Base-by-base conservation (phyloP, 2,329 filamentous ascomycete species). In the Fusarium subglutinans region DNA sequence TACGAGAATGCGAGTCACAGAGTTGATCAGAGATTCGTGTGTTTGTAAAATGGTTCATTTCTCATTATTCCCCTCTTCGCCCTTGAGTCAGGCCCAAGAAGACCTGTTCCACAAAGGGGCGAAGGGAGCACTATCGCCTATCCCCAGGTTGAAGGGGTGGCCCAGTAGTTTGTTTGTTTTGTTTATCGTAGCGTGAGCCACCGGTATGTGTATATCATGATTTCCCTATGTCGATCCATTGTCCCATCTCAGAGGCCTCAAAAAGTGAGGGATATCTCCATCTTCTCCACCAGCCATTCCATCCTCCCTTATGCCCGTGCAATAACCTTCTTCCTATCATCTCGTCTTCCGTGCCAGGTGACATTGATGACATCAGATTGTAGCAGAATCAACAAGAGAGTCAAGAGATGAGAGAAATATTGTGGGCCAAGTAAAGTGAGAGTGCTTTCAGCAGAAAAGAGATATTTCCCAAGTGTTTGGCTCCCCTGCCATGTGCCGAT, bases 401-500 rank as follows among this genome's bases (percentile, higher is more conserved):
- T 70, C 51, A 70, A 70, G 37, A 69, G 38, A 68, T n/a, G 41
- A 58, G 33, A 64, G 20, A 70, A 28, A 54, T 37, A 28, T 44
- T 51, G 51, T 66, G 47, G 53, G 59, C 59, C 53, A 51, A 54
- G 53, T 75, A 76, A 70, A 70, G 51, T 68, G 73, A 55, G 62
- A 62, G 63, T 66, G 64, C 47, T 69, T 74, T 68, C 50, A 70
- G 58, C 63, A 72, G 50, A 70, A 72, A 62, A 74, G 69, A 70
- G 57, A 73, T 66, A 72, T 67, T 70, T 65, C 69, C 76, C 76
- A 73, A 77, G 69, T 77, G 75, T 61, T 77, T 76, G 70, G 66
- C 69, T 63, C 67, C 64, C 70, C 65, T 77, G 73, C 76, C 66
- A 72, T 75, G 62, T 78, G 74, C 76, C 73, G 71, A 76, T 78